A percentile compares a stretch with the other conserved stretches of the same genome.
Evolutionary conservation across 306 rosid genomes (phyloP).

Genomic region (Lathyrus oleraceus): DNA sequence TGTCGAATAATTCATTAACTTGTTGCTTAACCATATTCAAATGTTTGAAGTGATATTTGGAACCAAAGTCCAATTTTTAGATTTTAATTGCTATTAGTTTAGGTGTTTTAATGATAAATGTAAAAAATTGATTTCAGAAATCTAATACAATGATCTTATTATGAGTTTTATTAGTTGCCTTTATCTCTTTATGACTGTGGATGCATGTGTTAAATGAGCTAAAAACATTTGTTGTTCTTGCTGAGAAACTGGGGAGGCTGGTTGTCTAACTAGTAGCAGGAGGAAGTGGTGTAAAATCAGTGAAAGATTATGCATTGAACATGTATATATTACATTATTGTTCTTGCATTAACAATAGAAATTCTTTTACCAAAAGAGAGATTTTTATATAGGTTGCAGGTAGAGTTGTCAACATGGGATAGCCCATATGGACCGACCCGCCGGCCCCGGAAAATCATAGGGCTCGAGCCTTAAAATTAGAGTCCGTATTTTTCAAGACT

Average conservation of each 20-base stretch:
- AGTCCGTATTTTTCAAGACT: too few relatives aligned
- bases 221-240: slow-evolving; percentile 85
- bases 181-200: not conserved
- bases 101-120: not conserved
- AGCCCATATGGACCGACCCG: too few relatives aligned
- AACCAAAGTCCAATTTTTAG: slow-evolving; percentile 8
- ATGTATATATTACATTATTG: too few relatives aligned
- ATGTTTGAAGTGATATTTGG: too few relatives aligned
- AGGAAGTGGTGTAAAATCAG: slow-evolving; percentile 92
- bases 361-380: too few relatives aligned
- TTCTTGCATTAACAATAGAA: too few relatives aligned
- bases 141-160: not conserved
- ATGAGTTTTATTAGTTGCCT: not conserved
- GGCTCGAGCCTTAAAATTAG: too few relatives aligned
- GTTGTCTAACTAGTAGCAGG: slow-evolving; percentile 97
- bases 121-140: slow-evolving; percentile 13
- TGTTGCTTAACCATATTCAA: not conserved
- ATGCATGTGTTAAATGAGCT: slow-evolving; percentile 76
- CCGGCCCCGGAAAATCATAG: too few relatives aligned
- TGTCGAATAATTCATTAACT: not conserved
- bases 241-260: slow-evolving; percentile 90
- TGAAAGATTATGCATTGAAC: too few relatives aligned
- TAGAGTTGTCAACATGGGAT: too few relatives aligned
- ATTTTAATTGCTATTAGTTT: not conserved
- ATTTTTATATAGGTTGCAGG: too few relatives aligned